Conservation (phyloP, 2,329 filamentous ascomycete genomes). For the Aciculosporium take region DNA sequence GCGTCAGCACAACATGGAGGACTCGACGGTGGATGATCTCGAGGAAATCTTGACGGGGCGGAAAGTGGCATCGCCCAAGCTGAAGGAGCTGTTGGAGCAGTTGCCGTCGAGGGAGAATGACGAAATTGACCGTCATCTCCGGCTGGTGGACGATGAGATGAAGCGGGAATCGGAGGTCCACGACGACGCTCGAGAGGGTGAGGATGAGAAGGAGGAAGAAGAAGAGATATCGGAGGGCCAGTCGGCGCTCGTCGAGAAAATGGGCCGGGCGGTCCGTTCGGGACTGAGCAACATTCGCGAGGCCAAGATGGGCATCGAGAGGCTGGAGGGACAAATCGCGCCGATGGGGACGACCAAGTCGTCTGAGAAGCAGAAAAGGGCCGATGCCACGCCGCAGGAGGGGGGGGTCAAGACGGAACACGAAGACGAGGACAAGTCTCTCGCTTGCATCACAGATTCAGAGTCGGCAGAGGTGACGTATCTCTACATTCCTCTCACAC, state of each 20-base stretch:
- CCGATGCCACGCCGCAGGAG: neutral
- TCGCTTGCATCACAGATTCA: constrained; percentile 9
- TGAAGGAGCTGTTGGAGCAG: constrained; percentile 14
- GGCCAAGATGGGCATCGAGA: constrained; percentile 43
- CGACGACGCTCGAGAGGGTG: constrained; percentile 6
- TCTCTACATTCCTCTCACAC: constrained; percentile 30
- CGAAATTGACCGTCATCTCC: constrained; percentile 9
- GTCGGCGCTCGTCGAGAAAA: constrained; percentile 30
- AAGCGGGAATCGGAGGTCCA: constrained; percentile 3
- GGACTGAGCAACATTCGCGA: constrained; percentile 38
- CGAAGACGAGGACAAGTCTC: constrained; percentile 5
- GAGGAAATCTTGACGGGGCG: constrained; percentile 33
- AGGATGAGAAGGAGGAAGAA: constrained; percentile 8
- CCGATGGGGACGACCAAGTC: constrained; percentile 19
- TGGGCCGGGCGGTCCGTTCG: constrained; percentile 37
- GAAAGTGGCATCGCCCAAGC: constrained; percentile 14
- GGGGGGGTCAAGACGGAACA: constrained; percentile 1
- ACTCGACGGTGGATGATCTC: constrained; percentile 45
- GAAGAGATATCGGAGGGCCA: constrained; percentile 22
- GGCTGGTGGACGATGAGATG: neutral
- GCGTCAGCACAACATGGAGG: constrained; percentile 38
- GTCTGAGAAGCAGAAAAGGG: constrained; percentile 2
- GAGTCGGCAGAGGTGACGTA: constrained; percentile 17
- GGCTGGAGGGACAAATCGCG: constrained; percentile 37
- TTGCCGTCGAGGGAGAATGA: constrained; percentile 12